These are phyloP conservation scores for Talaromyces trachyspermus DNA, from an alignment of 495 filamentous ascomycete genomes.

Conservation along the genomic window DNA sequence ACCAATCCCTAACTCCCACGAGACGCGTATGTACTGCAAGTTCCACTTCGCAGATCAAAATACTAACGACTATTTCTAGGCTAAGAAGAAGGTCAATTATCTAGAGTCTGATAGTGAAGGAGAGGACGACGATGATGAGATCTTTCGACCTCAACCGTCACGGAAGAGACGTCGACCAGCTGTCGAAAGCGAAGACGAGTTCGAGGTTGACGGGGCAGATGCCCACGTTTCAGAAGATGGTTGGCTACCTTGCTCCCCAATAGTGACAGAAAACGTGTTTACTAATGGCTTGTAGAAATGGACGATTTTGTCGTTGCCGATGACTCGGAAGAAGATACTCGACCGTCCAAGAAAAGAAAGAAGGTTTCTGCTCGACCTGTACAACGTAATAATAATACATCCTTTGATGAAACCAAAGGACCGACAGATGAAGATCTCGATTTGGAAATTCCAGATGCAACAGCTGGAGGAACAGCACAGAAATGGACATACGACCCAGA, in stretches of 20 bases:
- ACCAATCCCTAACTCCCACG: slow-evolving; percentile 33
- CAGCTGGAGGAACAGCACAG: slow-evolving; percentile 61
- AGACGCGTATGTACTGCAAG: slow-evolving; percentile 30
- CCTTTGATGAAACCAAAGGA: slow-evolving; percentile 39
- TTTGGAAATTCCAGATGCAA: slow-evolving; percentile 40
- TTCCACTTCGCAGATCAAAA: background rate
- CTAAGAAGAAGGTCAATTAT: slow-evolving; percentile 41
- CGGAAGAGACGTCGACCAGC: slow-evolving; percentile 46
- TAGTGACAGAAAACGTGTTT: too few relatives aligned
- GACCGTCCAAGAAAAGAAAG: slow-evolving; percentile 65
- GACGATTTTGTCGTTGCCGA: slow-evolving; percentile 79
- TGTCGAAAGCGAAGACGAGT: slow-evolving; percentile 60
- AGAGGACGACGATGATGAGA: slow-evolving; percentile 48
- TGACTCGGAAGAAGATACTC: slow-evolving; percentile 69
- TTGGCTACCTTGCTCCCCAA: too few relatives aligned
- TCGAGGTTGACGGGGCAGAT: slow-evolving; percentile 47
- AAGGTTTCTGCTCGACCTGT: slow-evolving; percentile 42
- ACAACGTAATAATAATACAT: slow-evolving; percentile 51
- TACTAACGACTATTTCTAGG: slow-evolving; percentile 21
- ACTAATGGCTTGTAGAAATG: slow-evolving; percentile 46
- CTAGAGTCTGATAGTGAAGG: slow-evolving; percentile 44
- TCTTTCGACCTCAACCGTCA: slow-evolving; percentile 34
- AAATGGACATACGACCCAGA: slow-evolving; percentile 85
- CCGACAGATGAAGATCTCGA: slow-evolving; percentile 45
- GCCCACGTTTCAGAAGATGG: slow-evolving; percentile 53